Conservation (phyloP, 352 stramenopile genomes). For the Blastocystis sp. region DNA sequence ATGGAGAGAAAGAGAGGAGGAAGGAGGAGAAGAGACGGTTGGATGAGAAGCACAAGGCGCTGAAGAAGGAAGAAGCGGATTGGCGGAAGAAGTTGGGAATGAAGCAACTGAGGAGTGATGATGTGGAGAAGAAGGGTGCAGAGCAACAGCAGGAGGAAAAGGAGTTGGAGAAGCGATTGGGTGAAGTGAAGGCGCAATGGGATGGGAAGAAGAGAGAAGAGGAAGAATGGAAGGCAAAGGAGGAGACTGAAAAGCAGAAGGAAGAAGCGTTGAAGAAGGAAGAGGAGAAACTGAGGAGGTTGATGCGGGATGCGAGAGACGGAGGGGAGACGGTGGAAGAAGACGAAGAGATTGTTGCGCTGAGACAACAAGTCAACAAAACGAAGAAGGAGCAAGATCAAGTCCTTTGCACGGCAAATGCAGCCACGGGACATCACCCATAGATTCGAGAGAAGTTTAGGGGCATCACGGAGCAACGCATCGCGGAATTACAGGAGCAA, state of each 20-base stretch:
- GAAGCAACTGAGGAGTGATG: not conserved
- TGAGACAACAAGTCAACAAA: not conserved
- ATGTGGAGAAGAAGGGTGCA: not conserved
- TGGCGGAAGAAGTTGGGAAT: not conserved
- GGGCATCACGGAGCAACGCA: not conserved
- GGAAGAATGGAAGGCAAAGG: not conserved
- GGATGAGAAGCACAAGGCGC: not conserved
- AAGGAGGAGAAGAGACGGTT: not conserved
- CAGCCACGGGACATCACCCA: not conserved
- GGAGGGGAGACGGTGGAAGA: not conserved
- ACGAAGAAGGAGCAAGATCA: not conserved
- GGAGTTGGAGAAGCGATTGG: not conserved
- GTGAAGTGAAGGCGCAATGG: not conserved
- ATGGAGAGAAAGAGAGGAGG: not conserved
- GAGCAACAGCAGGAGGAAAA: not conserved
- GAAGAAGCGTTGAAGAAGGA: not conserved
- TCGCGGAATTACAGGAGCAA: not conserved
- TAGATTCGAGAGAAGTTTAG: not conserved
- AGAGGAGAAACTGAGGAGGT: not conserved
- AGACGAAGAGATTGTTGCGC: not conserved
- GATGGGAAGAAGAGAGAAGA: not conserved
- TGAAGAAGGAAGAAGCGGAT: not conserved
- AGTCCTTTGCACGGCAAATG: not conserved
- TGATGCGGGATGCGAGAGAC: not conserved
- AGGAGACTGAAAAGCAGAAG: not conserved